Evolutionary conservation across 208 protist species (phyloP), one percentile per base, ranked within the genome.

Genomic region (Phytomonas sp.): DNA sequence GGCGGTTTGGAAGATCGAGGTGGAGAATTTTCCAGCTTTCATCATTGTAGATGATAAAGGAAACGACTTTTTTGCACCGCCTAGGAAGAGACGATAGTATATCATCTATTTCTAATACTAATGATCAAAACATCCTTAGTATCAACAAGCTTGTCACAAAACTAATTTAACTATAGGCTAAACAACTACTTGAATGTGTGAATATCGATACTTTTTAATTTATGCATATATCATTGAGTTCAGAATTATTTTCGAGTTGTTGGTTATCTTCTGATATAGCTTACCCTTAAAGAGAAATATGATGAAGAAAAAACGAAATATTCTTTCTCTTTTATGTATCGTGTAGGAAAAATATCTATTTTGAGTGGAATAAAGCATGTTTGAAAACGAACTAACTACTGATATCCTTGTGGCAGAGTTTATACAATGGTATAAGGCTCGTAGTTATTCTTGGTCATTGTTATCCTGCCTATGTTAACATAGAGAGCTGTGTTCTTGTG

Each of bases 41-140:
- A 94, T 99, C 74, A 88, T 99, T 23, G 94, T 98, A 26, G 97
- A 99, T 68, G 94, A 99, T 83, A 99, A 99, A 78, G 98, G 97
- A 40, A 97, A 98, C 70, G 96, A 99, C 78, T 98, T 99, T 73
- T 99, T 98, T 72, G n/a, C n/a, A n/a, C n/a, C n/a, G n/a, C n/a
- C n/a, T n/a, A n/a, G n/a, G n/a, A n/a, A n/a, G n/a, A n/a, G n/a
- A n/a, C n/a, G n/a, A n/a, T n/a, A n/a, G n/a, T n/a, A n/a, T n/a
- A n/a, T n/a, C n/a, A n/a, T n/a, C n/a, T n/a, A n/a, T n/a, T n/a
- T n/a, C n/a, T n/a, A n/a, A n/a, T n/a, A n/a, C n/a, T n/a, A n/a
- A n/a, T n/a, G n/a, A n/a, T n/a, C n/a, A n/a, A n/a, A n/a, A n/a
- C n/a, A n/a, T n/a, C n/a, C n/a, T n/a, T n/a, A n/a, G n/a, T n/a